These are phyloP conservation scores for Priceomyces carsonii DNA, from an alignment of 805 yeast genomes.

Conservation along the genomic window DNA sequence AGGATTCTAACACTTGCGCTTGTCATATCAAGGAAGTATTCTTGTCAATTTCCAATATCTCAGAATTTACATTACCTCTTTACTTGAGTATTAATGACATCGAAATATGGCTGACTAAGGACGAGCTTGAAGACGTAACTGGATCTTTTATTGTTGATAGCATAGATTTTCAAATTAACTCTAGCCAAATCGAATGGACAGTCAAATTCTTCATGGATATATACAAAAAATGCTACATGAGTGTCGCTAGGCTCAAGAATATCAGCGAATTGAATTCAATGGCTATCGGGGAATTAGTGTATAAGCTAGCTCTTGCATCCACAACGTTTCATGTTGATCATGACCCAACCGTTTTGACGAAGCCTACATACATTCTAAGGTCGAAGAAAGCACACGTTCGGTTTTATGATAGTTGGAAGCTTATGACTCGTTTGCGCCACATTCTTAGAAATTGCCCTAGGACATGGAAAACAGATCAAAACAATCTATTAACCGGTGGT, in stretches of 20 bases:
- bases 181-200: conserved; percentile 22
- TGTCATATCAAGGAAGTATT: conserved; percentile 29
- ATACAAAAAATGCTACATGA: not conserved
- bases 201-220: conserved; percentile 14
- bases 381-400: conserved; percentile 74
- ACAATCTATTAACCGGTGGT: conserved; percentile 25
- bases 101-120: conserved; percentile 37
- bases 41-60: conserved; percentile 25
- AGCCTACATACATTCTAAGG: conserved; percentile 81
- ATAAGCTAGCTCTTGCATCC: conserved; percentile 41
- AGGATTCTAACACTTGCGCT: conserved; percentile 20
- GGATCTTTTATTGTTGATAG: conserved; percentile 21
- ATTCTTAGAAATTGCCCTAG: conserved; percentile 59
- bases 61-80: conserved; percentile 15
- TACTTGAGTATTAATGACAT: conserved; percentile 25
- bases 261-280: conserved; percentile 4
- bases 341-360: conserved; percentile 88
- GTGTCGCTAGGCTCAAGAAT: conserved; percentile 10
- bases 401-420: conserved; percentile 83
- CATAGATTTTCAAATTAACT: conserved; percentile 18
- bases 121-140: conserved; percentile 12
- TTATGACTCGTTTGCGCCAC: conserved; percentile 77
- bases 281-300: conserved; percentile 38
- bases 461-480: conserved; percentile 44
- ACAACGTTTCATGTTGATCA: conserved; percentile 54